phyloP scores from a whole-genome alignment of 768 basidiomycete genomes.

The Leccinum truebloodii region DNA sequence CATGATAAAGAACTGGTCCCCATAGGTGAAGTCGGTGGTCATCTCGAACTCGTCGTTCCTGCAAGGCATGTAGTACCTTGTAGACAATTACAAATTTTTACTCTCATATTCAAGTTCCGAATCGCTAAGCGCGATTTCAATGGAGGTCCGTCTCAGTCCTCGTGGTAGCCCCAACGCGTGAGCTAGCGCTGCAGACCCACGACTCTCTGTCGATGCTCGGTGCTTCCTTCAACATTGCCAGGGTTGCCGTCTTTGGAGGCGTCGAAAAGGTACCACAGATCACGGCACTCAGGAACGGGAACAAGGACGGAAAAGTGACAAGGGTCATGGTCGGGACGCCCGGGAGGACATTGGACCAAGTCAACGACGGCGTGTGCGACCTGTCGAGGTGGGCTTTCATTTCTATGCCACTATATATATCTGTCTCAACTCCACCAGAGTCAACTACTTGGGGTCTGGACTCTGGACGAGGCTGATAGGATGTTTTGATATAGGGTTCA shows the following conservation, averaged over 20 bases:
- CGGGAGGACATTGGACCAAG: slow-evolving; percentile 89
- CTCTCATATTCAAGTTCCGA: too few species aligned
- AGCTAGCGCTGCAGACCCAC: slow-evolving; percentile 94
- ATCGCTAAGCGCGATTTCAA: too few species aligned
- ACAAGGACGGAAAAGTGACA: slow-evolving; percentile 52
- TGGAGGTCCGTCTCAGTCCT: slow-evolving; percentile 52
- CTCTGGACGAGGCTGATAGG: slow-evolving; percentile 96
- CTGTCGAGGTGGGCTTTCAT: slow-evolving; percentile 60
- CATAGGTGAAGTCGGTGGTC: too few species aligned
- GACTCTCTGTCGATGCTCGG: slow-evolving; percentile 77
- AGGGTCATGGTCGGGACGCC: slow-evolving; percentile 94
- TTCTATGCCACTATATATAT: not conserved
- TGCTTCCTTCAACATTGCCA: slow-evolving; percentile 69
- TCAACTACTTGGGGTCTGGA: slow-evolving; percentile 67
- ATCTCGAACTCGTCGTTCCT: too few species aligned
- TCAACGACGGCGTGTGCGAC: slow-evolving; percentile 83
- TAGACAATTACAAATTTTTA: too few species aligned
- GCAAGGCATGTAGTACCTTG: too few species aligned
- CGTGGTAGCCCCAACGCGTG: slow-evolving; percentile 92
- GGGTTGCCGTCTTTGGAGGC: slow-evolving; percentile 94
- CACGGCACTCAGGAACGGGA: slow-evolving; percentile 57
- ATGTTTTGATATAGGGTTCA: slow-evolving; percentile 98
- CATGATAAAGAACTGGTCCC: too few species aligned
- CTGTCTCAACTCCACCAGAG: slow-evolving; percentile 42
- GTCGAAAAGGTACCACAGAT: slow-evolving; percentile 87